phyloP scores from a whole-genome alignment of 331 rosid species.

The Cydonia oblonga region DNA sequence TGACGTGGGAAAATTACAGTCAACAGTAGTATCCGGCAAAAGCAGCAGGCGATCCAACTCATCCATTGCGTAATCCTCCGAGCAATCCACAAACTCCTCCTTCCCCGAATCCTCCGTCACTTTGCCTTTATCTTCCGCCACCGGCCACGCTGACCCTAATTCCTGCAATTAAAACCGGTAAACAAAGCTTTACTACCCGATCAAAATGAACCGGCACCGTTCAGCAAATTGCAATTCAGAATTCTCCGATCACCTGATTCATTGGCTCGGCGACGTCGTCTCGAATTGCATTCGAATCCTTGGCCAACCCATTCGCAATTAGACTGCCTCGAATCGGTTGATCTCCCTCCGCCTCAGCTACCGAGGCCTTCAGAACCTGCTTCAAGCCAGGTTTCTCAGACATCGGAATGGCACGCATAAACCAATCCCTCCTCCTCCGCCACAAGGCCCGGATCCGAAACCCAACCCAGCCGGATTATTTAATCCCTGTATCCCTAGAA shows the following conservation, averaged over 20 bases:
- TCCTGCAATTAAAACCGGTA: not conserved
- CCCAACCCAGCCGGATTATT: not conserved
- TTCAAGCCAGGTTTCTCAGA: conserved; percentile 44
- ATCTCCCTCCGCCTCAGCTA: conserved; percentile 13
- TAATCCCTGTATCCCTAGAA: not conserved
- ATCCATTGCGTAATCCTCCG: conserved; percentile 42
- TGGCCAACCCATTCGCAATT: conserved; percentile 14
- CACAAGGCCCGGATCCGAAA: conserved; percentile 34
- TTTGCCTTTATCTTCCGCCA: conserved; percentile 26
- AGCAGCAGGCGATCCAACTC: conserved; percentile 28
- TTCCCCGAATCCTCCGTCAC: conserved; percentile 44
- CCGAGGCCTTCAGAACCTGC: conserved; percentile 8
- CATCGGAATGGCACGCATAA: conserved; percentile 38
- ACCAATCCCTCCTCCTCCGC: conserved; percentile 19
- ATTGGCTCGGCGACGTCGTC: conserved; percentile 1
- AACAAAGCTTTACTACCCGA: not conserved
- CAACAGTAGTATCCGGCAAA: conserved; percentile 19
- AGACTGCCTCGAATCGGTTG: conserved; percentile 1
- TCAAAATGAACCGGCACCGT: not conserved
- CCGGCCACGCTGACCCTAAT: not conserved
- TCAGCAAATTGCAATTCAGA: not conserved
- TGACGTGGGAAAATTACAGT: too few relatives aligned
- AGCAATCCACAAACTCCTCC: conserved; percentile 88
- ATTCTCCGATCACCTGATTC: conserved; percentile 28
- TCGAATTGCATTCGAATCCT: conserved; percentile 8